Evolutionary conservation across 1,139 yeast genomes (phyloP), one percentile per base, ranked within the genome.

Genomic region (Oligophagozyma castellii): DNA sequence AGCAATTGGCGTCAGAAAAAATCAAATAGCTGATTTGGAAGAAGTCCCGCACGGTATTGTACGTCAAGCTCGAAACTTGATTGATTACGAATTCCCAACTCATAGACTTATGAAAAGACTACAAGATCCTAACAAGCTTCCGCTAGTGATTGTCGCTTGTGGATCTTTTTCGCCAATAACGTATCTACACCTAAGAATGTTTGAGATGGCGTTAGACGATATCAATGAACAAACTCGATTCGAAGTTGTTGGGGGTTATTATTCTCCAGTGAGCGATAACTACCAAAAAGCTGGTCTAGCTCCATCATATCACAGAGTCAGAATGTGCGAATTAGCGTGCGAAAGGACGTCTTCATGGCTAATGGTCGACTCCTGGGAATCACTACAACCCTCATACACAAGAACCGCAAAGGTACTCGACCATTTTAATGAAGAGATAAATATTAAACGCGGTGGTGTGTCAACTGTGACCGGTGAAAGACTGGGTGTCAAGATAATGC

Each of bases 351-450:
- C 92, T 3, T 74, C 92, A 16, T 89, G 99, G 96, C 65, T 92
- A 28, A 92, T 89, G 96, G 98, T 89, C 14, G 99, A 89, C 55
- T 95, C 96, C 1, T 89, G 99, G 99, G 99, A 89, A 56, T 78
- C 93, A 5, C 62, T 89, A 36, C 98, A 92, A 53, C 81, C 84
- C 1, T 68, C 72, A 29, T 92, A 92, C 53, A 84, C 94, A 16
- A 67, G 98, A 42, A 89, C 99, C 0, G 96, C 98, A 2, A 67
- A 83, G 31, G 99, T 89, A 4, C 66, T 89, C 51, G 98, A 89
- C 55, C 99, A 89, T 55, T 89, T 89, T 57, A 89, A 89, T 56
- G 84, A 86, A 48, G 98, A 92, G 51, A 78, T 89, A 41, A 89
- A 92, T 53, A 73, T 84, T 38, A 77, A 77, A 51, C 63, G 93